These are phyloP conservation scores for Balakata baccata DNA, from an alignment of 345 rosid species.

Conservation along the genomic window DNA sequence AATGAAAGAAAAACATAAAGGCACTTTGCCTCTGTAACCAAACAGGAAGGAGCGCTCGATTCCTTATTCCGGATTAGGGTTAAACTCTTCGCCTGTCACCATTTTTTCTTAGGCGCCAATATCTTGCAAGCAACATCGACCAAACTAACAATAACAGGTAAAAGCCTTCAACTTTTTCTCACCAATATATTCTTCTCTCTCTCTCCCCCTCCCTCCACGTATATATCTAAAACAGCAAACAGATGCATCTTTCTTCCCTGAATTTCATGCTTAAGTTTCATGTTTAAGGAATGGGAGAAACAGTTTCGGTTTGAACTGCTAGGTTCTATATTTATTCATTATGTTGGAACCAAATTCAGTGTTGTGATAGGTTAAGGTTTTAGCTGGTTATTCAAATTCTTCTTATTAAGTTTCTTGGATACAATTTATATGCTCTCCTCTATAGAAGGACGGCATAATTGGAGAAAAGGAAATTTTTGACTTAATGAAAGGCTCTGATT, in stretches of 20 bases:
- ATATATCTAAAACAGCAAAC: neutral
- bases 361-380: neutral
- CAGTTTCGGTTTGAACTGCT: neutral
- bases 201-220: neutral
- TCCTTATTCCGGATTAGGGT: constrained; percentile 55
- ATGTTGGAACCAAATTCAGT: neutral
- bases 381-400: neutral
- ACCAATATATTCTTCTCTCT: neutral
- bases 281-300: neutral
- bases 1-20: neutral
- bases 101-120: constrained; percentile 42
- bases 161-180: neutral
- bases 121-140: constrained; percentile 18
- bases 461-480: neutral
- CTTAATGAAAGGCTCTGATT: constrained; percentile 1
- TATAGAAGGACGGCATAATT: neutral
- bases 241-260: neutral
- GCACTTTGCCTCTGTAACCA: constrained; percentile 44
- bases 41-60: constrained; percentile 28
- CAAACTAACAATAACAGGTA: constrained; percentile 15
- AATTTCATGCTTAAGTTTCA: neutral
- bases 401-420: neutral
- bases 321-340: neutral
- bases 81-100: constrained; percentile 27
- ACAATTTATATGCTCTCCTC: neutral